Conservation (phyloP, 2,329 filamentous ascomycete species). For the Tolypocladium endophyticum region DNA sequence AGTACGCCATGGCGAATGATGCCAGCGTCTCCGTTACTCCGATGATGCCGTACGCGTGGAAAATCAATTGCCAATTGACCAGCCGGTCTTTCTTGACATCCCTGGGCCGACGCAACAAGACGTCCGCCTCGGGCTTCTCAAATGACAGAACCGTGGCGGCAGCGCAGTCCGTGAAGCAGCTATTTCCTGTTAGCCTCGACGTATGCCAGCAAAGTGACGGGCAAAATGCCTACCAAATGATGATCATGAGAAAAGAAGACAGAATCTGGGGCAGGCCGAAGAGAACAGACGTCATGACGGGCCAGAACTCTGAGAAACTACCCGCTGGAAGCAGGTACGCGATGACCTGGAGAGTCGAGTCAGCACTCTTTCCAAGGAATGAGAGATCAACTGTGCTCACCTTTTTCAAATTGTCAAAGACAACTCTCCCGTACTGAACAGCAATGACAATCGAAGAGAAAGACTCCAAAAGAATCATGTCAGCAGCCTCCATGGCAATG, state of each 20-base stretch:
- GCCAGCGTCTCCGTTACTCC: conserved; percentile 51
- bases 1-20: conserved; percentile 56
- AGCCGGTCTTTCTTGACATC: conserved; percentile 60
- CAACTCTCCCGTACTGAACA: conserved; percentile 60
- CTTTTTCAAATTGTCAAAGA: conserved; percentile 76
- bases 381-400: conserved; percentile 26
- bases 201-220: no score
- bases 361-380: not conserved
- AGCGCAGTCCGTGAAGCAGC: conserved; percentile 67
- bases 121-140: conserved; percentile 66
- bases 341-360: conserved; percentile 21
- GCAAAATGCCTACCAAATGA: conserved; percentile 38
- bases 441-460: conserved; percentile 65
- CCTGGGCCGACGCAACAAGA: conserved; percentile 58
- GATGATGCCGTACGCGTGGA: conserved; percentile 63
- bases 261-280: conserved; percentile 66
- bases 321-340: conserved; percentile 66
- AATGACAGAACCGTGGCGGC: conserved; percentile 66
- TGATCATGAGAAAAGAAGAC: conserved; percentile 63
- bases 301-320: conserved; percentile 67
- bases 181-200: conserved; percentile 8
- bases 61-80: conserved; percentile 61
- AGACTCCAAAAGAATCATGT: conserved; percentile 70
- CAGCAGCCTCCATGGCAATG: conserved; percentile 70
- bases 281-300: conserved; percentile 60